Evolutionary conservation across 192 early-diverging fungal species (phyloP), one percentile per base, ranked within the genome.

Genomic region (Umbelopsis vinacea): DNA sequence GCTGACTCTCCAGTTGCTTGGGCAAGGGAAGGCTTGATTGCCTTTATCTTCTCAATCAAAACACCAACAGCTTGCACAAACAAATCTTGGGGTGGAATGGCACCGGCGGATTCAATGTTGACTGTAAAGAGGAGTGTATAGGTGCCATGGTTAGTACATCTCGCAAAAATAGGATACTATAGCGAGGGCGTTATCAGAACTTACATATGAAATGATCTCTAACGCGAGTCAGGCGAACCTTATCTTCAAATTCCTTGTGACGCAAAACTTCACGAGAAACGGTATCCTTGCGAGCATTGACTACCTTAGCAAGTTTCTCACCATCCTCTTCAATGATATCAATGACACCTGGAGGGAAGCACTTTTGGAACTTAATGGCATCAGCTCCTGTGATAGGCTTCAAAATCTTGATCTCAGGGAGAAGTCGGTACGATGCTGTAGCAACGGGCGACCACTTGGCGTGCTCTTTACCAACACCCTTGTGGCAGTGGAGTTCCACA

Each of bases 171-270:
- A 66, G 37, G 69, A 46, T 46, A n/a, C 15, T 33, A 57, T 45
- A 40, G 46, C 40, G 23, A 33, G 52, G 37, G 26, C 67, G 55
- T 9, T 43, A 29, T 53, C 67, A 3, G 33, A 21, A 82, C 87
- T 93, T 94, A 91, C 93, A 99, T 69, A 99, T 95, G 77, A 98
- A 99, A 79, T 99, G 97, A 76, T 99, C 95, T 40, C 96, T 94
- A 29, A 97, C 88, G 46, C 97, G 88, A 29, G 91, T 92, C 47
- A 99, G 83, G 50, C 87, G 85, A 43, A 99, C 97, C 76, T 91
- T 94, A 76, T 89, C 89, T 72, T 95, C 86, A 75, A 99, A 97
- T 82, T 97, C 94, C 52, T 89, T 83, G 74, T 99, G 96, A 45
- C 96, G 89, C 68, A 99, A 83, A 12, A 94, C 94, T 76, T 99